Conservation (phyloP, 805 yeast species). For the Candida bentonensis region DNA sequence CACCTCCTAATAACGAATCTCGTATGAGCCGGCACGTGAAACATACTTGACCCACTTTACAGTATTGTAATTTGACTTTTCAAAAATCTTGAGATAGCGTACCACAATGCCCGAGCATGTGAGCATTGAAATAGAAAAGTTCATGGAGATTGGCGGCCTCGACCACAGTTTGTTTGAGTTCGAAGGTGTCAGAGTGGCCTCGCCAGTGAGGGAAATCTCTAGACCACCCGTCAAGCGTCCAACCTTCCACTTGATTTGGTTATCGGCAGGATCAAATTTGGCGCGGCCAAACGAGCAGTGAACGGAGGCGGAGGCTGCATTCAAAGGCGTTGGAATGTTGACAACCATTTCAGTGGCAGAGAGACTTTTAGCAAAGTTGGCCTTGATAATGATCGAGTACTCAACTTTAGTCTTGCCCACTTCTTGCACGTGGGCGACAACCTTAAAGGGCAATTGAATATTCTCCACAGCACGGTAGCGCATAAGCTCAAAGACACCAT, state of each 20-base stretch:
- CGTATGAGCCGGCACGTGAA: conserved; percentile 68
- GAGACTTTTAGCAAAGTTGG: conserved; percentile 39
- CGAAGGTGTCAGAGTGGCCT: conserved; percentile 27
- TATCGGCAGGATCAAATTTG: conserved; percentile 52
- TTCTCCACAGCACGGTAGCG: conserved; percentile 47
- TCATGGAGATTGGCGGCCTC: conserved; percentile 61
- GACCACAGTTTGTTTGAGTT: conserved; percentile 34
- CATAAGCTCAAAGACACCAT: conserved; percentile 77
- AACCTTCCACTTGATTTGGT: conserved; percentile 54
- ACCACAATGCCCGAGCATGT: conserved; percentile 67
- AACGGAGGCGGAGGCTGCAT: conserved; percentile 34
- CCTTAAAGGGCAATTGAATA: conserved; percentile 55
- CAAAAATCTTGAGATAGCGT: conserved; percentile 49
- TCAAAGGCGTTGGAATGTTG: conserved; percentile 56
- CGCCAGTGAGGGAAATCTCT: conserved; percentile 46
- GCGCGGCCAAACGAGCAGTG: conserved; percentile 47
- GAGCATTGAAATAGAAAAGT: conserved; percentile 58
- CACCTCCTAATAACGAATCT: conserved; percentile 51
- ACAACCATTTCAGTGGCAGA: conserved; percentile 52
- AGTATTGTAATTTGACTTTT: conserved; percentile 49
- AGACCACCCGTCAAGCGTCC: conserved; percentile 53
- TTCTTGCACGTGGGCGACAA: conserved; percentile 40
- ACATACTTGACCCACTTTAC: conserved; percentile 81
- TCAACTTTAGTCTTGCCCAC: conserved; percentile 33
- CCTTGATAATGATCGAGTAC: conserved; percentile 46